phyloP scores from a whole-genome alignment of 345 rosid genomes.

The Eucalyptus rudis region DNA sequence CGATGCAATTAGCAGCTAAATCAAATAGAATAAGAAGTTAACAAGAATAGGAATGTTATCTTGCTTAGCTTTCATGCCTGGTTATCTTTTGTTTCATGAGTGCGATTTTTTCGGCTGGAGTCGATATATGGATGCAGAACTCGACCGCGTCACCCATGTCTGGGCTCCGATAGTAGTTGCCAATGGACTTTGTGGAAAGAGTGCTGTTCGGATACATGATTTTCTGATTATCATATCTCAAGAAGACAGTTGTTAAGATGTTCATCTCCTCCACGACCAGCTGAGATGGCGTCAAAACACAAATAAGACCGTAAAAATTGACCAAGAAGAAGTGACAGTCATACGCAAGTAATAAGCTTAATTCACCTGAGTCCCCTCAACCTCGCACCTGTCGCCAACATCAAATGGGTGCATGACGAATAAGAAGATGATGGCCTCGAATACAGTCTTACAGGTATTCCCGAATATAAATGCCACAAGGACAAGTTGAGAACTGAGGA shows the following conservation, averaged over 20 bases:
- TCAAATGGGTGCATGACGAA: slow-evolving; percentile 91
- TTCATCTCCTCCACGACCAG: slow-evolving; percentile 93
- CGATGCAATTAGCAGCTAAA: neutral
- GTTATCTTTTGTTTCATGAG: slow-evolving; percentile 46
- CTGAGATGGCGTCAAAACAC: neutral
- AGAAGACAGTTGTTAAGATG: slow-evolving; percentile 68
- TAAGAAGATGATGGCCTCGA: slow-evolving; percentile 82
- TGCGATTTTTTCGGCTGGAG: slow-evolving; percentile 55
- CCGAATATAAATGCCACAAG: slow-evolving; percentile 85
- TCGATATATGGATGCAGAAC: slow-evolving; percentile 59
- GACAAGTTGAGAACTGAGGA: slow-evolving; percentile 68
- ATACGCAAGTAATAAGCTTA: neutral
- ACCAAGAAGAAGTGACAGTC: neutral
- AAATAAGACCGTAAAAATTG: neutral
- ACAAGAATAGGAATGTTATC: neutral
- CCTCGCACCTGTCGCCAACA: slow-evolving; percentile 90
- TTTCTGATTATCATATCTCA: slow-evolving; percentile 72
- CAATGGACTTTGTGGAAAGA: slow-evolving; percentile 53
- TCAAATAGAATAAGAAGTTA: neutral
- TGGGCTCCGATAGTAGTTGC: slow-evolving; percentile 79
- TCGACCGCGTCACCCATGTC: slow-evolving; percentile 79
- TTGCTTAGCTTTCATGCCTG: slow-evolving; percentile 12
- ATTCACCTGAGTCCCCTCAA: slow-evolving; percentile 68
- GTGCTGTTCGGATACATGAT: slow-evolving; percentile 50
- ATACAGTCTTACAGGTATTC: slow-evolving; percentile 76